Conservation (phyloP, 352 stramenopile genomes). For the Peronospora belbahrii region DNA sequence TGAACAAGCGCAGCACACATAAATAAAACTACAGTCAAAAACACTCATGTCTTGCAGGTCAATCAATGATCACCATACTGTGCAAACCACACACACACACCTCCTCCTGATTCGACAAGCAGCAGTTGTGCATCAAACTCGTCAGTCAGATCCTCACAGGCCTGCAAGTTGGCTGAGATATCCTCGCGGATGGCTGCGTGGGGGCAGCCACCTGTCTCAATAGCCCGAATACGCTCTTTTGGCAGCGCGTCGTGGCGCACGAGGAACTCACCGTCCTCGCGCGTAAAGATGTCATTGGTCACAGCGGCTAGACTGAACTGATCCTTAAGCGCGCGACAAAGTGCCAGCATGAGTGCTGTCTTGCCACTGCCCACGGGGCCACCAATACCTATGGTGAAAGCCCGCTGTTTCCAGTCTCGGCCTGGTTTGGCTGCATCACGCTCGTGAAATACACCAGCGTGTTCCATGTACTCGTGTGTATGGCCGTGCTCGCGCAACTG, state of each 20-base stretch:
- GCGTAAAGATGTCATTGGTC: constrained; percentile 99
- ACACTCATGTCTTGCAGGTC: too few species aligned
- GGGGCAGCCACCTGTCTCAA: constrained; percentile 97
- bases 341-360: constrained; percentile 90
- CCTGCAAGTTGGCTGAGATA: constrained; percentile 94
- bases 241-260: constrained; percentile 88
- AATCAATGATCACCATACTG: not conserved
- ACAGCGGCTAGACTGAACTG: constrained; percentile 80
- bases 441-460: constrained; percentile 62
- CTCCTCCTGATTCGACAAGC: constrained; percentile 86
- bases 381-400: constrained; percentile 94
- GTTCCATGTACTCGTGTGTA: constrained; percentile 85
- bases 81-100: constrained; percentile 28
- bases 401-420: constrained; percentile 77
- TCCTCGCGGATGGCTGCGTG: constrained; percentile 97
- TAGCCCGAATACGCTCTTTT: constrained; percentile 88
- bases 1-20: not conserved
- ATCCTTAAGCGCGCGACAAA: constrained; percentile 87
- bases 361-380: constrained; percentile 94
- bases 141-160: constrained; percentile 92
- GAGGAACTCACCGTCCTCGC: constrained; percentile 98
- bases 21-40: too few species aligned
- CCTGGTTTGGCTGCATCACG: constrained; percentile 43
- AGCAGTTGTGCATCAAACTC: constrained; percentile 81
- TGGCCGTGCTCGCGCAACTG: constrained; percentile 81